These are phyloP conservation scores for Porphyra umbilicalis DNA, from an alignment of 31 red algal genomes.

Conservation along the genomic window DNA sequence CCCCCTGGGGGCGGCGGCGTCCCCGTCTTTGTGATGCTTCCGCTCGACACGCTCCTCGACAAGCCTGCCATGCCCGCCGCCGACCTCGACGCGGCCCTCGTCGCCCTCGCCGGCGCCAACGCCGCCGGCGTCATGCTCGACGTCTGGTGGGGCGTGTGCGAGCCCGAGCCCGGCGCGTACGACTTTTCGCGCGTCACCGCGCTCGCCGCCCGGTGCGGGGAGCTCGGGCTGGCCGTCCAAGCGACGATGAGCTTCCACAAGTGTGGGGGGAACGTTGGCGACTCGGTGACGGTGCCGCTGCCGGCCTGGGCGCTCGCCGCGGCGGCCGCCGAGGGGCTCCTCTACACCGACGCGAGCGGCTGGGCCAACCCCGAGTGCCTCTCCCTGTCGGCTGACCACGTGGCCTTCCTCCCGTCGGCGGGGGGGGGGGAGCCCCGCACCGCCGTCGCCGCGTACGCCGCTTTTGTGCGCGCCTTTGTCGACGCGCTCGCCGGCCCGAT, in stretches of 20 bases:
- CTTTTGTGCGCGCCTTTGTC: slow-evolving; percentile 43
- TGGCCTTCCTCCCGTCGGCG: slow-evolving; percentile 21
- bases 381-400: slow-evolving; percentile 67
- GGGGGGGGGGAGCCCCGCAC: slow-evolving; percentile 8
- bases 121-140: slow-evolving; percentile 70
- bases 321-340: slow-evolving; percentile 11
- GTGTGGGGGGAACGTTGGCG: slow-evolving; percentile 76
- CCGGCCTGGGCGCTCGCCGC: slow-evolving; percentile 43
- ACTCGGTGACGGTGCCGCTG: slow-evolving; percentile 41
- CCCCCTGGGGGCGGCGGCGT: not conserved
- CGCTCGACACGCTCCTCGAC: slow-evolving; percentile 18
- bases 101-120: slow-evolving; percentile 17
- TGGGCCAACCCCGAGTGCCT: slow-evolving; percentile 51
- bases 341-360: slow-evolving; percentile 53
- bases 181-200: slow-evolving; percentile 18
- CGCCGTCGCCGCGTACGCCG: slow-evolving; percentile 44
- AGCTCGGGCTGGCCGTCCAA: slow-evolving; percentile 42
- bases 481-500: not conserved
- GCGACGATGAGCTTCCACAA: slow-evolving; percentile 61
- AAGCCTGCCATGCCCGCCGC: not conserved
- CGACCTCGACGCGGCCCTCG: slow-evolving; percentile 2
- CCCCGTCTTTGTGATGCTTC: slow-evolving; percentile 61
- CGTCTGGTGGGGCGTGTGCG: slow-evolving; percentile 79
- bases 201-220: slow-evolving; percentile 11
- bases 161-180: slow-evolving; percentile 48